Base-by-base conservation (phyloP, 805 yeast genomes). In the Hagleromyces aurorensis region DNA sequence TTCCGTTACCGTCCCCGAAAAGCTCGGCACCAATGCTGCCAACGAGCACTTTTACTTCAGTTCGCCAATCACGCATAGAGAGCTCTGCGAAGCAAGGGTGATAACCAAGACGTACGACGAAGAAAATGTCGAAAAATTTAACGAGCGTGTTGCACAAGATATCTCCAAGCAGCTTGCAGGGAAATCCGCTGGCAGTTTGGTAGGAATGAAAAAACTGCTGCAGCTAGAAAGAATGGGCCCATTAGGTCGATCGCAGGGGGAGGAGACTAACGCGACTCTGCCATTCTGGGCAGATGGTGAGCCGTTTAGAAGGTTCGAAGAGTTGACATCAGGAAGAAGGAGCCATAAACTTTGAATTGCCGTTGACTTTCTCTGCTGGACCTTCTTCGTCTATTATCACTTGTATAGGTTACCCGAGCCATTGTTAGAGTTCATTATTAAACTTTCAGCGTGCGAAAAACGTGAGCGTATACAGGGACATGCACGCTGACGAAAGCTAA, bases 11-110 rank as follows among this genome's bases (percentile, higher is more conserved):
- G 64, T 85, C 30, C 71, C 78, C 20, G 56, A 66, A 39, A 69
- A 91, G 46, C 61, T 85, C 33, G 95, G 95, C 2, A 62, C 78
- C 59, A 72, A 83, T 36, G 68, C 65, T 36, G 76, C 91, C 4
- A 67, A 78, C 29, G 91, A 84, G 55, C 84, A 84, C 4, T 59
- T 85, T 25, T 62, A 83, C 34, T 67, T 80, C 30, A 72, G 85
- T 2, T 69, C 69, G 46, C 85, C 82, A 12, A 68, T 85, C 17
- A 40, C 52, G 2, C 78, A 79, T 20, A 44, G 61, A 8, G 79
- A 73, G 18, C 64, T 85, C 52, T 5, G 18, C 6, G 54, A 62
- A 7, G 55, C 65, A 25, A 89, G 89, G 0, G 67, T 81, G 30
- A 55, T 82, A 39, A 75, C 78, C 53, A 65, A 73, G 52, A 55